phyloP scores from a whole-genome alignment of 108 stramenopile species.

The Seminavis robusta region DNA sequence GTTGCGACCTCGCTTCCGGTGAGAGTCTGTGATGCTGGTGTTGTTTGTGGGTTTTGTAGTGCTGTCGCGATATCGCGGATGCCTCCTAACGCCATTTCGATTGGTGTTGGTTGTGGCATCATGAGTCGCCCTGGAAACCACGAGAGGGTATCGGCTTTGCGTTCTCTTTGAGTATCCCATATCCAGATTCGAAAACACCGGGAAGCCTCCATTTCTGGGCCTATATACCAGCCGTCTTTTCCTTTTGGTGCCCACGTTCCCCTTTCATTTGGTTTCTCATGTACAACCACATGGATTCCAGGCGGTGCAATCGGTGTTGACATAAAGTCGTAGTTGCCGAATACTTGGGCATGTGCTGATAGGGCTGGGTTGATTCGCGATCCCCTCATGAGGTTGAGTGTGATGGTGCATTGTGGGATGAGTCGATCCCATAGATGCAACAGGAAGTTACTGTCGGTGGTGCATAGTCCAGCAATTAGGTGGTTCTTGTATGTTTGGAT shows the following conservation, averaged over 20 bases:
- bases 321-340: conserved; percentile 35
- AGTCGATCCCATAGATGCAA: conserved; percentile 24
- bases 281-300: conserved; percentile 28
- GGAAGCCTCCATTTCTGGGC: conserved; percentile 25
- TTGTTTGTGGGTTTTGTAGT: conserved; percentile 1
- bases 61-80: not conserved
- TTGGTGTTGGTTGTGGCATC: conserved; percentile 7
- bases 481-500: conserved; percentile 47
- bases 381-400: conserved; percentile 34
- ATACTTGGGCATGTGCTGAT: conserved; percentile 8
- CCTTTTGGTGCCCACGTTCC: conserved; percentile 19
- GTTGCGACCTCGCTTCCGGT: too few species aligned
- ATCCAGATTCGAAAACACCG: conserved; percentile 14
- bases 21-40: too few species aligned
- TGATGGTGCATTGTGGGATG: conserved; percentile 30
- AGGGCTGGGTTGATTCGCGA: conserved; percentile 25
- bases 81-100: not conserved
- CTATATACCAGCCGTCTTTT: conserved; percentile 20
- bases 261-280: conserved; percentile 12
- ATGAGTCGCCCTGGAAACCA: conserved; percentile 17
- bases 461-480: conserved; percentile 36
- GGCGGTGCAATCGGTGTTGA: conserved; percentile 38
- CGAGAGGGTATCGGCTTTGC: conserved; percentile 32
- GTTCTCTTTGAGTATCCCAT: not conserved
- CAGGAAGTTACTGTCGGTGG: conserved; percentile 26